Percentiles rank a stretch among this genome's conserved stretches.
phyloP scores from a whole-genome alignment of 2,329 filamentous ascomycete species.

The Aspergillus oerlinghausenensis region DNA sequence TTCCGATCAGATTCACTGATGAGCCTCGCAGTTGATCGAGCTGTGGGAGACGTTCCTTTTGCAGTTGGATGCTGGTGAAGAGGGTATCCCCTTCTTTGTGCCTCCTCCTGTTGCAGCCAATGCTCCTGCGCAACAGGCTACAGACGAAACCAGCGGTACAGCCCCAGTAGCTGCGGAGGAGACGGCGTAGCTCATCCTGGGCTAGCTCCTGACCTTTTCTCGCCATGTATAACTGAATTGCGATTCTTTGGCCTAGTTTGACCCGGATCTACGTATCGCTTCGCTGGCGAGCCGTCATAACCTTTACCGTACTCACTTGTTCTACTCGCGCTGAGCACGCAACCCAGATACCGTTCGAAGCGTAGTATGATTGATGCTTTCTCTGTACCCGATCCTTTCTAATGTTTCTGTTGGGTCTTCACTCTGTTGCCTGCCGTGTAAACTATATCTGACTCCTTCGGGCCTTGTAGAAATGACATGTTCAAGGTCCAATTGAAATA shows the following conservation, averaged over 20 bases:
- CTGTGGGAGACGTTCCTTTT: constrained; percentile 98
- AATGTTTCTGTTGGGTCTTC: too few species aligned
- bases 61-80: constrained; percentile 91
- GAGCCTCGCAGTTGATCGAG: constrained; percentile 63
- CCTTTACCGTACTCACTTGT: neutral
- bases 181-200: constrained; percentile 9
- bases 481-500: neutral
- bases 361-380: neutral
- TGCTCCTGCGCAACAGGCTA: constrained; percentile 16
- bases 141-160: constrained; percentile 8
- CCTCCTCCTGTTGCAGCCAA: constrained; percentile 20
- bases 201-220: neutral
- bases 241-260: constrained; percentile 2
- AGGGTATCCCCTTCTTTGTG: constrained; percentile 52
- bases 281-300: neutral
- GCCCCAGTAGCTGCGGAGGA: constrained; percentile 13
- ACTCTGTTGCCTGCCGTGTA: neutral
- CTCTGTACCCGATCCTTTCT: neutral
- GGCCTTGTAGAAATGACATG: neutral
- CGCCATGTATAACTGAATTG: constrained; percentile 14
- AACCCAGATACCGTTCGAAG: neutral
- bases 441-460: neutral
- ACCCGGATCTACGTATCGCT: neutral
- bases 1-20: constrained; percentile 3
- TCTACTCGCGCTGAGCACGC: neutral